phyloP scores from a whole-genome alignment of 1,284 basidiomycete genomes.

The Termitomyces sp. region DNA sequence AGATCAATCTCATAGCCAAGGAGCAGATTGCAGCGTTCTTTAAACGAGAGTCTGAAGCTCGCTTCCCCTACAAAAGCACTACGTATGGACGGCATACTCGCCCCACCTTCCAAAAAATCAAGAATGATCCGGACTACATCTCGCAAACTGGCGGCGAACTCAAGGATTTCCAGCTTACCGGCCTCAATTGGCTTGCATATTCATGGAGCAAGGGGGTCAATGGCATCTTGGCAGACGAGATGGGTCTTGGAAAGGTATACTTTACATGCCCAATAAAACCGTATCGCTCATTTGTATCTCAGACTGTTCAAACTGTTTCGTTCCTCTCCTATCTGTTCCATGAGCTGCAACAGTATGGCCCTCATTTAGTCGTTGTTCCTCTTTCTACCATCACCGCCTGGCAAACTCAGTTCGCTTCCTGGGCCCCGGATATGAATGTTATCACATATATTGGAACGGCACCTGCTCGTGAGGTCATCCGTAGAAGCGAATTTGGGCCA shows the following conservation, averaged over 20 bases:
- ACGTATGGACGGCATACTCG: slow-evolving; percentile 67
- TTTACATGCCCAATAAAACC: slow-evolving; percentile 5
- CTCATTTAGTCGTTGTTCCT: slow-evolving; percentile 97
- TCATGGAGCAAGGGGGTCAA: slow-evolving; percentile 94
- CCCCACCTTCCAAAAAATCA: slow-evolving; percentile 83
- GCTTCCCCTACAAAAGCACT: slow-evolving; percentile 84
- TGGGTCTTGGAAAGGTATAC: slow-evolving; percentile 93
- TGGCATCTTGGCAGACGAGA: slow-evolving; percentile 98
- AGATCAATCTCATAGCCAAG: slow-evolving; percentile 72
- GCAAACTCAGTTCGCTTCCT: slow-evolving; percentile 92
- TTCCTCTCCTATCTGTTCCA: slow-evolving; percentile 97
- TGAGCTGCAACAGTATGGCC: slow-evolving; percentile 89
- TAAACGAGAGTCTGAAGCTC: slow-evolving; percentile 70
- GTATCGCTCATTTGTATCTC: slow-evolving; percentile 7
- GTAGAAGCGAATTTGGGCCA: slow-evolving; percentile 88
- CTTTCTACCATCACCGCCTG: slow-evolving; percentile 97
- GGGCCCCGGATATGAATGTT: slow-evolving; percentile 97
- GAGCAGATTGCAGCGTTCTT: slow-evolving; percentile 81
- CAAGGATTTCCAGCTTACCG: slow-evolving; percentile 98
- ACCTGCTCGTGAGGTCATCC: slow-evolving; percentile 84
- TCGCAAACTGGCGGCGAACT: slow-evolving; percentile 72
- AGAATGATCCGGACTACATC: slow-evolving; percentile 90
- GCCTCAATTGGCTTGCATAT: slow-evolving; percentile 97
- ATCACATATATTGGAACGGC: slow-evolving; percentile 96
- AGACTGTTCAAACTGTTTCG: slow-evolving; percentile 95